Base-by-base conservation (phyloP, 306 rosid species). In the Myrica gale region DNA sequence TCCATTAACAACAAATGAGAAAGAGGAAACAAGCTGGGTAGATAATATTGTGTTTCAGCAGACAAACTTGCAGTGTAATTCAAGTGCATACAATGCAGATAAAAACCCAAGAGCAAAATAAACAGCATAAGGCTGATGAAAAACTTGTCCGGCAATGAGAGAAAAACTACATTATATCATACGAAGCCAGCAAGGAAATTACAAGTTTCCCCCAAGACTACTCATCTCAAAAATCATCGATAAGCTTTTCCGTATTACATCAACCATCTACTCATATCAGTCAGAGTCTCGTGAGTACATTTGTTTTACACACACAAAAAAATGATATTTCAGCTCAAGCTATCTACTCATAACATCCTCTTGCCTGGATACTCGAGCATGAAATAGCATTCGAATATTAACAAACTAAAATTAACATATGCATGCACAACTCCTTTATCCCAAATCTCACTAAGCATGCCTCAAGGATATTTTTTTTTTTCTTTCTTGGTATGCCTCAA, bases 1-100 rank as follows among this genome's bases (percentile, higher is more conserved):
- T 43, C 69, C 43, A 80, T 72, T 72, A 39, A 41, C 37, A 53
- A 68, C 10, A 52, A 44, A 10, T 26, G 50, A 61, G 26, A 65
- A 71, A 32, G 37, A 32, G 37, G 37, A 45, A 26, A 26, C 13
- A 45, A 10, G 0, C 9, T 46, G 6, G 37, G 56, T 19, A 23
- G 55, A 23, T 47, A 69, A 69, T 13, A 16, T 9, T 8, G 45
- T 16, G 39, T 37, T 37, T 68, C 45, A 41, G 72, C 37, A 43
- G 7, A 45, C 2, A 32, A 2, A 32, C 37, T 32, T 2, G 37
- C 69, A 63, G 41, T 6, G 13, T 7, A 6, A 15, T 63, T 65
- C 69, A 46, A 41, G 26, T 60, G 32, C 10, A 57, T 20, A 21
- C 6, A 21, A 21, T 12, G 21, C 4, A 66, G 44, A 66, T 16